These are phyloP conservation scores for Chrysopogon serrulatus DNA, from an alignment of 176 grass and related monocot species.

Conservation along the genomic window DNA sequence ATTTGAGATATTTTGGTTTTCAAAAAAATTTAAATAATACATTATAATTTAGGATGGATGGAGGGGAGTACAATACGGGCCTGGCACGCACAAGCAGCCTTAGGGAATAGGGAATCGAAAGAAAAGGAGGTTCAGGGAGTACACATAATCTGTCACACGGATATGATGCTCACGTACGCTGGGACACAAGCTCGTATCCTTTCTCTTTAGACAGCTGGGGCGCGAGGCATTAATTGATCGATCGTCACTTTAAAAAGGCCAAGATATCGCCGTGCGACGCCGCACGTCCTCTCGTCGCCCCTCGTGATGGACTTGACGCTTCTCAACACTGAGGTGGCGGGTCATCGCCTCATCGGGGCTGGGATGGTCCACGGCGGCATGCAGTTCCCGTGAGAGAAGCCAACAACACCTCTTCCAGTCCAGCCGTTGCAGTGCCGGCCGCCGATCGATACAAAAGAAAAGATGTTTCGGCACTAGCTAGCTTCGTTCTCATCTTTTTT, in stretches of 20 bases:
- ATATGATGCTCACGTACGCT: not conserved
- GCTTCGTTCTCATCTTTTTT: no score
- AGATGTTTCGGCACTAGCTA: not conserved
- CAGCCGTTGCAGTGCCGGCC: not conserved
- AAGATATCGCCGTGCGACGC: not conserved
- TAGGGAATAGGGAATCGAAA: no score
- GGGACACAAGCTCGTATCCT: not conserved
- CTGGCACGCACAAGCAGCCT: not conserved
- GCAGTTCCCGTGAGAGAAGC: constrained; percentile 34
- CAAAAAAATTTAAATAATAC: no score
- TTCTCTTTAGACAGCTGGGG: not conserved
- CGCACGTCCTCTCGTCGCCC: not conserved
- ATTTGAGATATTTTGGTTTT: no score
- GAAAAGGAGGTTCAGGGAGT: not conserved
- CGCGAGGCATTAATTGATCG: not conserved
- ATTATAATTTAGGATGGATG: no score
- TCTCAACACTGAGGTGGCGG: constrained; percentile 13
- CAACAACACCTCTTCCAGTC: not conserved
- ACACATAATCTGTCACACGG: not conserved
- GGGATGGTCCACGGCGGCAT: constrained; percentile 18
- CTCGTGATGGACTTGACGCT: constrained; percentile 20
- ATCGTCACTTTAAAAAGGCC: not conserved
- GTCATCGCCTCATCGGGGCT: not conserved
- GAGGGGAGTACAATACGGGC: not conserved
- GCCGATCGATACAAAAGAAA: not conserved